Conservation (phyloP, 1,284 basidiomycete species). For the Neolentinus lepideus region DNA sequence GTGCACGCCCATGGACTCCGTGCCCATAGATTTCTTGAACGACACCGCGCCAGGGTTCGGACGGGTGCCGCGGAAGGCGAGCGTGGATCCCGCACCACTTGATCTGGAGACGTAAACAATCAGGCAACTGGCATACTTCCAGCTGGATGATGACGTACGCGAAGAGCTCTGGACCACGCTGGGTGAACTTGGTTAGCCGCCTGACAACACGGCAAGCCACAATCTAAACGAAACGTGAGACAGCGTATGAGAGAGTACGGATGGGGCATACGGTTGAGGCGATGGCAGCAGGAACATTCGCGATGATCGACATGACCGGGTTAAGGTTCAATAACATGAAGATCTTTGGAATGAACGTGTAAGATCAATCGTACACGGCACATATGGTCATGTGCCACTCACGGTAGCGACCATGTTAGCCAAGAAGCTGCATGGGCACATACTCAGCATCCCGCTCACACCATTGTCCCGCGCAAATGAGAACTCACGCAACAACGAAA, state of each 20-base stretch:
- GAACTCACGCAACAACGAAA: constrained; percentile 63
- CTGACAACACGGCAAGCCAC: constrained; percentile 67
- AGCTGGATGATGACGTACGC: constrained; percentile 29
- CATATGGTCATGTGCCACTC: constrained; percentile 9
- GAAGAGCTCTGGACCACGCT: constrained; percentile 43
- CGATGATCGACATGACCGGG: constrained; percentile 68
- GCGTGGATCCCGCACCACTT: constrained; percentile 25
- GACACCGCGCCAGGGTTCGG: constrained; percentile 21
- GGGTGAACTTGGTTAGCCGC: constrained; percentile 52
- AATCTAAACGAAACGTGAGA: constrained; percentile 36
- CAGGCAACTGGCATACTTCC: constrained; percentile 1
- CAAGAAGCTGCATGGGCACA: constrained; percentile 39
- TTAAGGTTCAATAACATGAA: constrained; percentile 71
- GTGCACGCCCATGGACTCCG: constrained; percentile 30
- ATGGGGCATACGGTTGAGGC: constrained; percentile 45
- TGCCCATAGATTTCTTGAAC: constrained; percentile 20
- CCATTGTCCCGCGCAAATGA: not conserved
- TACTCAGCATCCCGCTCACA: not conserved
- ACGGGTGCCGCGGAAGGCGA: constrained; percentile 28
- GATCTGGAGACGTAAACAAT: constrained; percentile 13
- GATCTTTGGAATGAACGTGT: constrained; percentile 26
- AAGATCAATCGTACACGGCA: constrained; percentile 1
- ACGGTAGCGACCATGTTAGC: constrained; percentile 63
- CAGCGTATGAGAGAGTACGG: not conserved
- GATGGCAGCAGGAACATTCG: constrained; percentile 66